phyloP scores from a whole-genome alignment of 257 asterid species.

The Primulina huaijiensis region DNA sequence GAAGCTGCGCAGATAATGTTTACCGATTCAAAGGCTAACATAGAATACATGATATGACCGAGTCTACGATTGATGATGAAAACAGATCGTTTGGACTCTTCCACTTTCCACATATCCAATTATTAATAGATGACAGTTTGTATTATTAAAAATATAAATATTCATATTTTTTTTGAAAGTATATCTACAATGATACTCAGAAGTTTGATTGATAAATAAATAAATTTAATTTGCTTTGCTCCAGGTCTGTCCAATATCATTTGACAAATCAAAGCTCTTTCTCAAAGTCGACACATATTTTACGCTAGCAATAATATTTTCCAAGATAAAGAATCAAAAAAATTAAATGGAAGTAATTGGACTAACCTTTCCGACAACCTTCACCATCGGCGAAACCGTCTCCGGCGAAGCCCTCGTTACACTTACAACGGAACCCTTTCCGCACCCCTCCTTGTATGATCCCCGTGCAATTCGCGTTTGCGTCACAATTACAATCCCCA shows the following conservation, averaged over 20 bases:
- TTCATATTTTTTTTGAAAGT: too few relatives aligned
- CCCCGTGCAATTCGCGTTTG: conserved; percentile 36
- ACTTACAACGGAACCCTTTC: conserved; percentile 58
- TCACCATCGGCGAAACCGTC: conserved; percentile 58
- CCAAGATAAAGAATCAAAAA: too few relatives aligned
- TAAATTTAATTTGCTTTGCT: too few relatives aligned
- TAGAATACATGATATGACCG: conserved; percentile 16
- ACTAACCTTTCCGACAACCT: conserved; percentile 65
- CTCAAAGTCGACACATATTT: conserved; percentile 24
- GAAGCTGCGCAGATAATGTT: too few relatives aligned
- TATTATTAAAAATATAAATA: too few relatives aligned
- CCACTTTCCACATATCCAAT: too few relatives aligned
- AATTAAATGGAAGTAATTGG: not conserved
- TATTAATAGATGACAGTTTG: too few relatives aligned
- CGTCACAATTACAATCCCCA: conserved; percentile 50
- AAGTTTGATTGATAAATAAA: too few relatives aligned
- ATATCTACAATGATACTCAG: too few relatives aligned
- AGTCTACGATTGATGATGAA: not conserved
- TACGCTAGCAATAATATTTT: too few relatives aligned
- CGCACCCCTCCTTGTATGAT: conserved; percentile 8
- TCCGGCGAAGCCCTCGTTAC: conserved; percentile 61
- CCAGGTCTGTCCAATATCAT: too few relatives aligned
- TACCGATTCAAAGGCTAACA: not conserved
- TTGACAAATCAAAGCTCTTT: not conserved
- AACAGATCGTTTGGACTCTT: too few relatives aligned